Base-by-base conservation (phyloP, 306 rosid genomes). In the Prunus persica region DNA sequence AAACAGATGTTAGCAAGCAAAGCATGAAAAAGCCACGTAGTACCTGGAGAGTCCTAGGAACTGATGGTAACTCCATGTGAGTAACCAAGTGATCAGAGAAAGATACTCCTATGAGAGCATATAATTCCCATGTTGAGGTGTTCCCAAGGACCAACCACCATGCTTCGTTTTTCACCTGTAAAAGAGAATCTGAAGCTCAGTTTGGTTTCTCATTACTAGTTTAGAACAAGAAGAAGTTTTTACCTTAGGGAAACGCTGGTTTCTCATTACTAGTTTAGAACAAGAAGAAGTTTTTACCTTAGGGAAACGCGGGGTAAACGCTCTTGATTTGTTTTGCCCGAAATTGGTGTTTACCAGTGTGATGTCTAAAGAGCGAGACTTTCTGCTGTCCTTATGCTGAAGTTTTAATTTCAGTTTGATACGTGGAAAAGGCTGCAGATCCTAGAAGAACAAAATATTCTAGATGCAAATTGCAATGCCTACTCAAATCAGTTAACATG, bases 61-160 rank as follows among this genome's bases (percentile, higher is more conserved):
- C 81, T 34, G 46, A 79, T 63, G 97, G 98, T 73, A 92, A 83
- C 78, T 90, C 88, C 98, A 94, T 92, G 58, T 85, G 79, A 62
- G 98, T 92, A 78, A 82, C 85, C 73, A 90, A 84, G 63, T 83
- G 91, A 84, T 86, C 93, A 24, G 92, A 64, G 82, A 92, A 88
- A 63, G 97, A 90, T 62, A 95, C 91, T 79, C 97, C 86, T 78
- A 85, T 92, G 65, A 67, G 65, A 67, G 92, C 97, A 84, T 88
- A 82, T 69, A 95, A 79, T 80, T 92, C 98, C 49, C 84, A 86
- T 0, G 91, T 89, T 32, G 89, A 64, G 74, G 91, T 86, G 85
- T 92, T 92, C 41, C 97, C 96, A 60, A 94, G 96, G 81, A 94
- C 78, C 82, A 95, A 85, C 98, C 97, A 95, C 98, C 98, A 95